Conservation (phyloP, 345 rosid species). For the Acer saccharum region DNA sequence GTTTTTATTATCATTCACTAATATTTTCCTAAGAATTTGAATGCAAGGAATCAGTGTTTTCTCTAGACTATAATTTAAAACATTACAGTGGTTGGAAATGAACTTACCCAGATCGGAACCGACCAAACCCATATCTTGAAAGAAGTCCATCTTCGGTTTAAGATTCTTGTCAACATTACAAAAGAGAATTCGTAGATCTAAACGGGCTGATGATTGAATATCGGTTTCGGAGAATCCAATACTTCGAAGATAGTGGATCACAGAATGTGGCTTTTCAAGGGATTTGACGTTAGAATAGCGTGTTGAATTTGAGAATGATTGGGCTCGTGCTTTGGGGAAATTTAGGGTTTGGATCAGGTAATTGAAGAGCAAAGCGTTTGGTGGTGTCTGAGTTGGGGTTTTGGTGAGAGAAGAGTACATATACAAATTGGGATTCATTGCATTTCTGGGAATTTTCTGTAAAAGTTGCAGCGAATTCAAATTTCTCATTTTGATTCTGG, state of each 20-base stretch:
- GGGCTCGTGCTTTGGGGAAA: slow-evolving; percentile 23
- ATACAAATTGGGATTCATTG: slow-evolving; percentile 15
- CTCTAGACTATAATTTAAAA: slow-evolving; percentile 29
- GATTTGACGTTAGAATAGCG: slow-evolving; percentile 24
- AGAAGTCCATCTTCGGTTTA: slow-evolving; percentile 34
- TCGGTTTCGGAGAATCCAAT: slow-evolving; percentile 30
- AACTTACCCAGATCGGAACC: slow-evolving; percentile 21
- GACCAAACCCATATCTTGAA: slow-evolving; percentile 30
- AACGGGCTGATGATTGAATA: slow-evolving; percentile 15
- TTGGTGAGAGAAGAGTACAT: slow-evolving; percentile 19
- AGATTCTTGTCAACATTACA: slow-evolving; percentile 20
- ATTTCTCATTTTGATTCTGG: slow-evolving; percentile 11
- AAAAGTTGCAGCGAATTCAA: background rate
- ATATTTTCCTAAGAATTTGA: slow-evolving; percentile 27
- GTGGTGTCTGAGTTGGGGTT: background rate
- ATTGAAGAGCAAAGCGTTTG: slow-evolving; percentile 5
- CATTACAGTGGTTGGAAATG: slow-evolving; percentile 10
- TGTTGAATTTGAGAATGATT: slow-evolving; percentile 1
- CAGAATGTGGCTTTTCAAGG: slow-evolving; percentile 27
- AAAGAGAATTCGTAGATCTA: slow-evolving; percentile 18
- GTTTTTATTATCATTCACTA: slow-evolving; percentile 19
- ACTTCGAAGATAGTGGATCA: slow-evolving; percentile 2
- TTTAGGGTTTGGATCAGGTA: slow-evolving; percentile 13
- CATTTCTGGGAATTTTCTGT: background rate
- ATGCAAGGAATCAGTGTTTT: slow-evolving; percentile 30